phyloP scores from a whole-genome alignment of 2,329 filamentous ascomycete genomes.

The Pseudogymnoascus sp. region DNA sequence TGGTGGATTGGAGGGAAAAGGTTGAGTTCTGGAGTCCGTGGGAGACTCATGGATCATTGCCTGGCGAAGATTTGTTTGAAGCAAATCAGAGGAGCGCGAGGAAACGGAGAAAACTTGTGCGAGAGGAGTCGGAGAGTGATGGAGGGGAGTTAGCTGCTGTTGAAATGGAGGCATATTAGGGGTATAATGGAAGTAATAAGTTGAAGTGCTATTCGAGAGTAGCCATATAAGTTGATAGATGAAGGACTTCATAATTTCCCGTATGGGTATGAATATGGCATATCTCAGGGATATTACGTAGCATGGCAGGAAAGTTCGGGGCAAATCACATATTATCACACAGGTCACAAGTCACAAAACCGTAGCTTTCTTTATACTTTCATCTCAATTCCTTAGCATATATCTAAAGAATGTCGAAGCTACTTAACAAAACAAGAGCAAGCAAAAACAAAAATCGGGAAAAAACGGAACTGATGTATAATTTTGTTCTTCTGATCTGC shows the following conservation, averaged over 20 bases:
- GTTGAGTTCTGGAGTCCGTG: constrained; percentile 25
- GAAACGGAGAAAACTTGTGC: neutral
- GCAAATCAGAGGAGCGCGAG: neutral
- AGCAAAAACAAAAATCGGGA: constrained; percentile 8
- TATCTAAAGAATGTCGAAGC: constrained; percentile 9
- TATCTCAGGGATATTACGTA: neutral
- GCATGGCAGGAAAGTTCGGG: no score
- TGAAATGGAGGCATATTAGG: neutral
- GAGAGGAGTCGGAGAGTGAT: neutral
- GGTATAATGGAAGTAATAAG: no score
- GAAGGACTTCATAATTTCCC: neutral
- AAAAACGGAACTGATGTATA: constrained; percentile 9
- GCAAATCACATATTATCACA: neutral
- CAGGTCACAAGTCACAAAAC: neutral
- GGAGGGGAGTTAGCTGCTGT: neutral
- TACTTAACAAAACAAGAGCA: constrained; percentile 8
- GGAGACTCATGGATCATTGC: constrained; percentile 18
- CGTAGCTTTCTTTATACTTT: constrained; percentile 1
- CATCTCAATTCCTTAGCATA: constrained; percentile 1
- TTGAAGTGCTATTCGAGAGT: neutral
- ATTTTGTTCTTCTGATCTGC: constrained; percentile 1
- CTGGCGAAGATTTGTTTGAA: neutral
- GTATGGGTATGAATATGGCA: neutral
- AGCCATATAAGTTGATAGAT: no score
- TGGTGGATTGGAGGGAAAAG: constrained; percentile 23